Conservation (phyloP, 2,329 filamentous ascomycete species). For the Tolypocladium capitatum region DNA sequence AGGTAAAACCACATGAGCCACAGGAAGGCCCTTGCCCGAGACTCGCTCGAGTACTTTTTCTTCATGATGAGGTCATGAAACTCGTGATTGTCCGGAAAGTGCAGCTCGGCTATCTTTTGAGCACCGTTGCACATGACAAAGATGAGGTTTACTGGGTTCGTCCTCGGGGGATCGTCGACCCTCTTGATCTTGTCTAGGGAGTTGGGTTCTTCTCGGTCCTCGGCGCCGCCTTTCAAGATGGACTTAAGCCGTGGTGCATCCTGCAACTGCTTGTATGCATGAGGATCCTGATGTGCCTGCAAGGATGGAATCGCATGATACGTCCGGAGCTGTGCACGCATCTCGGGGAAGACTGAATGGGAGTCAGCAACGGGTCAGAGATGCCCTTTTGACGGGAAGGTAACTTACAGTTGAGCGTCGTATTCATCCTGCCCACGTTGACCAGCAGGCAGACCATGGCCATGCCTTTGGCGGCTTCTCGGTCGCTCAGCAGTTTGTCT, state of each 20-base stretch:
- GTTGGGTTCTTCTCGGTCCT: constrained; percentile 73
- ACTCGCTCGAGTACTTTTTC: constrained; percentile 65
- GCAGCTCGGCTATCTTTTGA: constrained; percentile 80
- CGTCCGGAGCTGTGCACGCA: constrained; percentile 92
- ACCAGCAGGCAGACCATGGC: constrained; percentile 97
- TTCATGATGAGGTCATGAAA: constrained; percentile 98
- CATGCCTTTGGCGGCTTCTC: constrained; percentile 90
- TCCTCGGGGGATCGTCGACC: constrained; percentile 50
- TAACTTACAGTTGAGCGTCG: constrained; percentile 79
- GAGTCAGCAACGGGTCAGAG: constrained; percentile 6
- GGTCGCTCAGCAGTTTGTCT: constrained; percentile 88
- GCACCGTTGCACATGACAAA: constrained; percentile 88
- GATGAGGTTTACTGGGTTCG: constrained; percentile 93
- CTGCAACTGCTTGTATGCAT: constrained; percentile 94
- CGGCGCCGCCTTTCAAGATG: constrained; percentile 90
- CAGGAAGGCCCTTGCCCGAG: constrained; percentile 75
- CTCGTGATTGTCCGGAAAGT: constrained; percentile 74
- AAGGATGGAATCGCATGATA: constrained; percentile 96
- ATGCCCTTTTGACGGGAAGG: neutral
- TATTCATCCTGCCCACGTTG: constrained; percentile 98
- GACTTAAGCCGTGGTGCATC: constrained; percentile 93
- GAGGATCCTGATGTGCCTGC: constrained; percentile 86
- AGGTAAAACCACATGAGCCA: constrained; percentile 99
- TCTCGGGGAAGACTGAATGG: constrained; percentile 82
- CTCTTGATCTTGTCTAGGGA: constrained; percentile 72